Evolutionary conservation across 176 grass and related monocot genomes (phyloP), one percentile per base, ranked within the genome.

Genomic region (Lolium multiflorum): DNA sequence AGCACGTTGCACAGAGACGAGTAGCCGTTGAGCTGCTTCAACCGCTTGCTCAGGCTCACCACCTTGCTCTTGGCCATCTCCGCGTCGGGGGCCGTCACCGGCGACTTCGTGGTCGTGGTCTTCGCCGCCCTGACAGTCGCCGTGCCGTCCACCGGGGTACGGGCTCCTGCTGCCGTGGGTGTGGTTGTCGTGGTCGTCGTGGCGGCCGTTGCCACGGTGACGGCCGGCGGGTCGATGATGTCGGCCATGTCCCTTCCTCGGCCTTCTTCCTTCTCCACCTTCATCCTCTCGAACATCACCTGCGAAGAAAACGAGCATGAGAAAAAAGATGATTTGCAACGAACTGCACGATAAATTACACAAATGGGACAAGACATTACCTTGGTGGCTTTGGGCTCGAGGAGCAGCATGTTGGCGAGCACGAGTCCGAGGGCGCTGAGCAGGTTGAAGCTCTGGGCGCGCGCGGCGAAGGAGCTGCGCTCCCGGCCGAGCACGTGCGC

Each of bases 281-380:
- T 98, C 86, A 95, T 94, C 81, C 91, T 94, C 67, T 95, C 86
- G 4, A 94, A 98, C 96, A 98, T 94, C 26, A 87, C 89, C 93
- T 98, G 31, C 9, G 5, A 50, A 17, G 8, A 73, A 58, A 4
- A 5, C 5, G 39, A 16, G 17, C 10, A 24, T 74, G 41, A 4
- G 1, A 11, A 7, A 15, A 3, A 9, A 15, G 5, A 22, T 22
- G 4, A 3, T 4, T 28, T 13, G 71, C 11, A 28, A 51, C 12
- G 1, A 51, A 2, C 46, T 4, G 25, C 44, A 49, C 2, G 21
- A 26, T 50, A 6, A 4, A 9, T 0, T 0, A 2, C 43, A 57
- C 1, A 35, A 3, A n/a, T 49, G 16, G 55, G 46, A 46, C 3
- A 16, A 0, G 3, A 28, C 1, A 5, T 74, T 79, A 98, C 96